phyloP scores from a whole-genome alignment of 257 asterid genomes.

The Oldenlandia corymbosa region DNA sequence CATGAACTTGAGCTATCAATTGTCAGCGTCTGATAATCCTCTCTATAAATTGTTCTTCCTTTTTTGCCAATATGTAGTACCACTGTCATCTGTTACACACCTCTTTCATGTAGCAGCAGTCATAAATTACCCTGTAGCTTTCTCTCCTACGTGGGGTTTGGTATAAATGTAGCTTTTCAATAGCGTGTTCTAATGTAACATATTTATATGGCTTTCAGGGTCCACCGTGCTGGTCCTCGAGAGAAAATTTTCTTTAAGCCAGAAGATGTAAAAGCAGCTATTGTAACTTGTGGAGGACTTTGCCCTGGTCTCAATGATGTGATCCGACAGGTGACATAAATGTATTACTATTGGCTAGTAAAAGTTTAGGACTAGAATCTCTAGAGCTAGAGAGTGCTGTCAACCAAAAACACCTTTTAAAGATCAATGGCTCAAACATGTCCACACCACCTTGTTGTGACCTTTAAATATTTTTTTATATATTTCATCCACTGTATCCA shows the following conservation, averaged over 20 bases:
- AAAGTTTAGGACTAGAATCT: too few species aligned
- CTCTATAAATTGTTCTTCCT: not conserved
- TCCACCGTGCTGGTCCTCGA: slow-evolving; percentile 91
- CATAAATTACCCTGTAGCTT: not conserved
- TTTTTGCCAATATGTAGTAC: slow-evolving; percentile 2
- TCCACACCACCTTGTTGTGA: not conserved
- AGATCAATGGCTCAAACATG: not conserved
- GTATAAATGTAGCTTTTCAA: not conserved
- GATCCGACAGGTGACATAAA: slow-evolving; percentile 60
- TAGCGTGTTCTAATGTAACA: not conserved
- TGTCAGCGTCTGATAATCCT: not conserved
- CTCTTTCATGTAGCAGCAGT: not conserved
- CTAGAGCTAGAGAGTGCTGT: not conserved
- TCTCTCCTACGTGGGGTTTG: not conserved
- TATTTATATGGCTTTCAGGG: slow-evolving; percentile 41
- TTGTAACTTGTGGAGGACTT: slow-evolving; percentile 95
- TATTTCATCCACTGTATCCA: not conserved
- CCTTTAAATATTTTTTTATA: not conserved
- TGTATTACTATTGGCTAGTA: not conserved
- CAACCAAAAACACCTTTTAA: not conserved
- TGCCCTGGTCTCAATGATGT: slow-evolving; percentile 98
- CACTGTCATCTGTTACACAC: not conserved
- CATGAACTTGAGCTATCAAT: not conserved
- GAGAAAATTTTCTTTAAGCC: slow-evolving; percentile 80
- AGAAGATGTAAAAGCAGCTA: slow-evolving; percentile 88